Percentiles rank a stretch among this genome's conserved stretches.
phyloP scores from a whole-genome alignment of 768 basidiomycete species.

The Lactifluus subvellereus region DNA sequence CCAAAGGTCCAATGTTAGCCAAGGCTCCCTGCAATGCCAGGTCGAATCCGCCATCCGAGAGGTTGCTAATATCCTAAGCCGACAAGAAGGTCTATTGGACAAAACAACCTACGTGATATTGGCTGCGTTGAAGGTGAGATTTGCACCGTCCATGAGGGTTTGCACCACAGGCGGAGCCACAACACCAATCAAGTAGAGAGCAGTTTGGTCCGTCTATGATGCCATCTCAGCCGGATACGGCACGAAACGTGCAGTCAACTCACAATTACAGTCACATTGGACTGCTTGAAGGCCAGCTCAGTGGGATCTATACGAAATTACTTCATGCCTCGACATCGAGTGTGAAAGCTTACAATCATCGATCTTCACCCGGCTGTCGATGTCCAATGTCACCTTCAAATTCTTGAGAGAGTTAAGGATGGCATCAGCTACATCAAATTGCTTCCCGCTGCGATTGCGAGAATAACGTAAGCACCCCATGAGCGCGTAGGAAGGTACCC shows the following conservation, averaged over 20 bases:
- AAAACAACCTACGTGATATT: slow-evolving; percentile 45
- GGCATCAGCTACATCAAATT: slow-evolving; percentile 55
- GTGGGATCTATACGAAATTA: slow-evolving; percentile 40
- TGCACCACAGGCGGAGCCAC: slow-evolving; percentile 64
- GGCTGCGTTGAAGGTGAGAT: slow-evolving; percentile 49
- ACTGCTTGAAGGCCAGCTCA: slow-evolving; percentile 53
- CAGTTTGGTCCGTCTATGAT: slow-evolving; percentile 52
- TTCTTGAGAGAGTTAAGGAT: slow-evolving; percentile 58
- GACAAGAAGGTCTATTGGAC: neutral
- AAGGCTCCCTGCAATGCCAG: slow-evolving; percentile 53
- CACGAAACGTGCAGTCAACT: slow-evolving; percentile 20
- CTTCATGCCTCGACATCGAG: neutral
- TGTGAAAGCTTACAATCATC: slow-evolving; percentile 52
- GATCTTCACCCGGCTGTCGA: slow-evolving; percentile 50
- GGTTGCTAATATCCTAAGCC: slow-evolving; percentile 24
- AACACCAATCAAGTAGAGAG: slow-evolving; percentile 62
- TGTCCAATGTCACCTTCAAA: slow-evolving; percentile 51
- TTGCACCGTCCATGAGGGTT: slow-evolving; percentile 52
- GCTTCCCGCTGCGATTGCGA: slow-evolving; percentile 51
- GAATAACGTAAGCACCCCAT: neutral
- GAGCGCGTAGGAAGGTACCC: neutral
- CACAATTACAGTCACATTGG: slow-evolving; percentile 49
- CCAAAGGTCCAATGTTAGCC: slow-evolving; percentile 60
- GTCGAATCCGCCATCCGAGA: slow-evolving; percentile 55
- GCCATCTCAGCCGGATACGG: slow-evolving; percentile 4